Evolutionary conservation across 2,329 filamentous ascomycete genomes (phyloP).

Genomic region (Talaromyces sp.): DNA sequence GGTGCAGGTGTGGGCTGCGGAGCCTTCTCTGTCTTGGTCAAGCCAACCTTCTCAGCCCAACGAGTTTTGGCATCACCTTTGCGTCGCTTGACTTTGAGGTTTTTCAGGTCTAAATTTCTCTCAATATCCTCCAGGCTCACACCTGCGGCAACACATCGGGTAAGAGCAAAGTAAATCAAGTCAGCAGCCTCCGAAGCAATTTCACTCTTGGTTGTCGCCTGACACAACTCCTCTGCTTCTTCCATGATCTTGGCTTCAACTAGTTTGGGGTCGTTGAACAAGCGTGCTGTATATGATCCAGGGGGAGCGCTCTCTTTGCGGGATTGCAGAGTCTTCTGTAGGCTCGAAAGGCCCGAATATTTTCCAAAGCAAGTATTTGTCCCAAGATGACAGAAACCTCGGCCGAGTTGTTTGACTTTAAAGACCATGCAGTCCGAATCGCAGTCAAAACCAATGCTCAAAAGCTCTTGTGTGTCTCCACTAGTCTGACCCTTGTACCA

Average conservation of each 20-base stretch:
- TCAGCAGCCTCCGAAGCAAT: constrained; percentile 94
- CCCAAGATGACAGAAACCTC: constrained; percentile 88
- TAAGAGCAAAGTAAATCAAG: constrained; percentile 90
- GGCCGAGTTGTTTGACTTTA: constrained; percentile 81
- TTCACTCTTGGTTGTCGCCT: constrained; percentile 76
- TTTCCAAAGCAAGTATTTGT: constrained; percentile 91
- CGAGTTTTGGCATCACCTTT: constrained; percentile 91
- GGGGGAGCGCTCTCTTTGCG: constrained; percentile 78
- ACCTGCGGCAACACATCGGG: constrained; percentile 80
- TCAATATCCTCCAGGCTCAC: constrained; percentile 88
- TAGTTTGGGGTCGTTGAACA: constrained; percentile 89
- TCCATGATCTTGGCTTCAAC: constrained; percentile 96
- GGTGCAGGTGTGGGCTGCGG: constrained; percentile 31
- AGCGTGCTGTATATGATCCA: constrained; percentile 87
- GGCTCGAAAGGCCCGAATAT: constrained; percentile 72
- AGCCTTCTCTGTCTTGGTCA: constrained; percentile 36
- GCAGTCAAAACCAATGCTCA: constrained; percentile 83
- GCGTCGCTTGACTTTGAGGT: constrained; percentile 88
- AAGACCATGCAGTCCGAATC: constrained; percentile 91
- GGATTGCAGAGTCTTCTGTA: constrained; percentile 81
- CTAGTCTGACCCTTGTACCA: constrained; percentile 98
- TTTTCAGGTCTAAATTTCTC: constrained; percentile 88
- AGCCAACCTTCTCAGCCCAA: constrained; percentile 80
- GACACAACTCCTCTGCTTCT: constrained; percentile 91
- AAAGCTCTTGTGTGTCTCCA: constrained; percentile 85